Base-by-base conservation (phyloP, 306 rosid genomes). In the Ormosia emarginata region DNA sequence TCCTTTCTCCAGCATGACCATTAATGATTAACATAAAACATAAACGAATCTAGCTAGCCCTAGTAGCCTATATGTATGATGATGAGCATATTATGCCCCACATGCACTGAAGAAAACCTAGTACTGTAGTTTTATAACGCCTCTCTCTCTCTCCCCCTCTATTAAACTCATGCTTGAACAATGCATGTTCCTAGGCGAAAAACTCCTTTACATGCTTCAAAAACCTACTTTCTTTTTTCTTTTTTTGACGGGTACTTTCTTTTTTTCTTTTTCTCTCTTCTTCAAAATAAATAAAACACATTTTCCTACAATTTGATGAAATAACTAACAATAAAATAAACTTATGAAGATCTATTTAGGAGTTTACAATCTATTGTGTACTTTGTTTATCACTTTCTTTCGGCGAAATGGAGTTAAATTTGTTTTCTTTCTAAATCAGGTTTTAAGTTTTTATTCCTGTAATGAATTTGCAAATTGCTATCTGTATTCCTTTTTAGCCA, bases 71-170 rank as follows among this genome's bases (percentile, higher is more conserved):
- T 18, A 10, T 41, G 71, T 37, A 78, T 65, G 62, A 64, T 70
- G 74, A 50, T 75, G 10, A 32, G 62, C 36, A 74, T 58, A 40
- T 68, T 68, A 49, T 52, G 59, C 36, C 82, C 73, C 73, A 58
- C 46, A 67, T 39, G 37, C 65, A 62, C 53, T 18, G 58, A 9
- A 67, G 41, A 62, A 59, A 68, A 80, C 79, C 79, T 40, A 74
- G 68, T 50, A 71, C 73, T 39, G 44, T 57, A 30, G 55, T 57
- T 56, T 15, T 65, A 33, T 40, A 30, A 49, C 15, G 13, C 53
- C 36, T 33, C 50, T 33, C 32, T 33, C 32, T 33, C 43, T 13
- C 15, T n/a, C 50, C 15, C 47, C 18, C 58, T 2, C 72, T 71
- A 63, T 62, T 24, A 29, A 47, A 49, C 33, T 40, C 67, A 40